Evolutionary conservation across 2,329 filamentous ascomycete genomes (phyloP), one percentile per base, ranked within the genome.

Genomic region (Colletotrichum sp.): DNA sequence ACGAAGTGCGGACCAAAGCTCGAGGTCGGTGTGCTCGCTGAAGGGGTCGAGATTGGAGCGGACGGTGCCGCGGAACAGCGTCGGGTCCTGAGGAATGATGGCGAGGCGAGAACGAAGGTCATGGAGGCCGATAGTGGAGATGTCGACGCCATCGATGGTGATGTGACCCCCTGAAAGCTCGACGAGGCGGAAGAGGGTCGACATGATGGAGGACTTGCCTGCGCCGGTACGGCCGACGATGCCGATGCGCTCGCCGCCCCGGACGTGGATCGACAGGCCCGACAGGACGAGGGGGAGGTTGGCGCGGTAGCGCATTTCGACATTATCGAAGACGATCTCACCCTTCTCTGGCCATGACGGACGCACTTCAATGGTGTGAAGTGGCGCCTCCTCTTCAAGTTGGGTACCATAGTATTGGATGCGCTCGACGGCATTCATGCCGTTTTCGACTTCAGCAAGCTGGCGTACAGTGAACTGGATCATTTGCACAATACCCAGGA

Each of bases 341-440:
- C 96, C 97, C 79, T 92, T 92, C 81, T 98, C 93, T 0, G 97
- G 97, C 97, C 97, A 99, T 24, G 89, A 90, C 1, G 91, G 86
- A 22, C 92, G 91, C 5, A 98, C 91, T 7, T 96, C 91, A 65
- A 93, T 84, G 57, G 95, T 93, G 80, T 96, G 94, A 3, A 96
- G 88, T 0, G 96, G 95, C 0, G 96, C 95, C 84, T 99, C 97
- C 82, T 98, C 94, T 78, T 98, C 96, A 6, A 99, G 90, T 79
- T 95, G 86, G 1, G 92, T 95, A 71, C 95, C 96, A 83, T 99
- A 99, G 86, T 98, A 95, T 83, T 96, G 93, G 39, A 99, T 89
- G 66, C 97, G 93, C 85, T 99, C 96, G 0, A 98, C 97, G 0
- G 96, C 93, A 83, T 98, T 99, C 96, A 99, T 99, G 82, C 96